Evolutionary conservation across 345 rosid species (phyloP).

Genomic region (Rubroshorea leprosula): DNA sequence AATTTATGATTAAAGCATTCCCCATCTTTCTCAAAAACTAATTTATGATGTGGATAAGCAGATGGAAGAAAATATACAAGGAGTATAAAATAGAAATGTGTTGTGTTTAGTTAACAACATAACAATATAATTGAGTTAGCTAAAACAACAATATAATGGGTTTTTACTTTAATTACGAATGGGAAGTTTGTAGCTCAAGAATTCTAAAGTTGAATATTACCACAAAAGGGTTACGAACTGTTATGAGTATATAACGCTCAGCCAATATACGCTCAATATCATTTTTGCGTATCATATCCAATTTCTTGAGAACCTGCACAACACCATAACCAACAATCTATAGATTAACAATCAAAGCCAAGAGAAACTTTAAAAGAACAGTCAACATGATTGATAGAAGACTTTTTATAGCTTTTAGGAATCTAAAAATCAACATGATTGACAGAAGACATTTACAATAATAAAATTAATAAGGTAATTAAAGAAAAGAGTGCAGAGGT

Average conservation of each 20-base stretch:
- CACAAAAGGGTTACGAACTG: slow-evolving; percentile 86
- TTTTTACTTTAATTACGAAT: slow-evolving; percentile 2
- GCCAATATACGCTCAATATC: slow-evolving; percentile 73
- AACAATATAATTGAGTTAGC: neutral
- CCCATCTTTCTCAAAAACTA: slow-evolving; percentile 3
- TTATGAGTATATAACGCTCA: slow-evolving; percentile 73
- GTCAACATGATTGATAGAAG: neutral
- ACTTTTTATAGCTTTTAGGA: no score
- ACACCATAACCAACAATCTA: neutral
- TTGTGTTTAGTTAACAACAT: neutral
- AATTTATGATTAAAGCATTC: slow-evolving; percentile 4
- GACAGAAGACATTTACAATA: neutral
- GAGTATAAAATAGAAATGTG: slow-evolving; percentile 8
- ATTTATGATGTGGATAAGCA: neutral
- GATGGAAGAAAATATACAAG: neutral
- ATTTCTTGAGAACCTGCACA: slow-evolving; percentile 63
- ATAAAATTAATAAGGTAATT: neutral
- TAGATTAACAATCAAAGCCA: neutral
- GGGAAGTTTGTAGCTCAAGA: neutral
- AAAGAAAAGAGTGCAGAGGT: neutral
- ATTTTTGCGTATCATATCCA: slow-evolving; percentile 78
- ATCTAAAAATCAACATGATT: neutral
- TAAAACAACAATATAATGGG: neutral
- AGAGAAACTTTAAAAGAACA: neutral
- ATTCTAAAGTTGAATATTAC: slow-evolving; percentile 30